A percentile compares a stretch with the other conserved stretches of the same genome.
Evolutionary conservation across 805 yeast species (phyloP).

Genomic region (Suhomyces vadensis): DNA sequence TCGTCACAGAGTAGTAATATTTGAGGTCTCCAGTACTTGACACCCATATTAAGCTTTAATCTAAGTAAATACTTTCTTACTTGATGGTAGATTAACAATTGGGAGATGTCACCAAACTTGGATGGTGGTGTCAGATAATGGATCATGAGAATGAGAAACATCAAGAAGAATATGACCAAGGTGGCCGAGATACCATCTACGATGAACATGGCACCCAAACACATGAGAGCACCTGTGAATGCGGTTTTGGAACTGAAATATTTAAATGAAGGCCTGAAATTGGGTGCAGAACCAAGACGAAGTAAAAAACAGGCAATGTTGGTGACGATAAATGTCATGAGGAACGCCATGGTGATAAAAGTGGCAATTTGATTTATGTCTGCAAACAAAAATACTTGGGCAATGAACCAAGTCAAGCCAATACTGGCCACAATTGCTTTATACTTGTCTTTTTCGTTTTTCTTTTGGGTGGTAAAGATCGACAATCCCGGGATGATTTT

Average conservation of each 20-base stretch:
- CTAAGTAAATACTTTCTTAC: slow-evolving; percentile 87
- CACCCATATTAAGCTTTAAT: slow-evolving; percentile 81
- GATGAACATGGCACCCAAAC: slow-evolving; percentile 85
- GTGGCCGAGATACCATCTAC: slow-evolving; percentile 92
- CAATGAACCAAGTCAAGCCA: slow-evolving; percentile 72
- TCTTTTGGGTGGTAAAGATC: slow-evolving; percentile 44
- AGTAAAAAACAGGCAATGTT: slow-evolving; percentile 90
- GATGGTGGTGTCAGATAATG: slow-evolving; percentile 94
- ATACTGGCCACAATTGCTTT: slow-evolving; percentile 69
- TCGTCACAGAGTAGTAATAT: slow-evolving; percentile 83
- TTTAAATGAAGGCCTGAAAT: slow-evolving; percentile 92
- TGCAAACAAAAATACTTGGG: slow-evolving; percentile 83
- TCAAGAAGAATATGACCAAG: slow-evolving; percentile 63
- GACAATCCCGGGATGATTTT: slow-evolving; percentile 78
- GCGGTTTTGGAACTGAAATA: slow-evolving; percentile 87
- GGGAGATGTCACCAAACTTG: slow-evolving; percentile 98
- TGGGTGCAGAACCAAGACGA: slow-evolving; percentile 93
- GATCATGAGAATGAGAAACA: slow-evolving; percentile 69
- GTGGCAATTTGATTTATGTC: slow-evolving; percentile 94
- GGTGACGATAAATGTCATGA: slow-evolving; percentile 93
- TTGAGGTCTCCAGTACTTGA: slow-evolving; percentile 98
- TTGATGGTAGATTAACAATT: slow-evolving; percentile 91
- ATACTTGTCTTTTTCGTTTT: slow-evolving; percentile 41
- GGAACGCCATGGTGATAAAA: slow-evolving; percentile 93
- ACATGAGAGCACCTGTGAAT: slow-evolving; percentile 64